A percentile compares a stretch with the other conserved stretches of the same genome.
Conservation (phyloP, 495 filamentous ascomycete species). For the Margaritispora aquatica region DNA sequence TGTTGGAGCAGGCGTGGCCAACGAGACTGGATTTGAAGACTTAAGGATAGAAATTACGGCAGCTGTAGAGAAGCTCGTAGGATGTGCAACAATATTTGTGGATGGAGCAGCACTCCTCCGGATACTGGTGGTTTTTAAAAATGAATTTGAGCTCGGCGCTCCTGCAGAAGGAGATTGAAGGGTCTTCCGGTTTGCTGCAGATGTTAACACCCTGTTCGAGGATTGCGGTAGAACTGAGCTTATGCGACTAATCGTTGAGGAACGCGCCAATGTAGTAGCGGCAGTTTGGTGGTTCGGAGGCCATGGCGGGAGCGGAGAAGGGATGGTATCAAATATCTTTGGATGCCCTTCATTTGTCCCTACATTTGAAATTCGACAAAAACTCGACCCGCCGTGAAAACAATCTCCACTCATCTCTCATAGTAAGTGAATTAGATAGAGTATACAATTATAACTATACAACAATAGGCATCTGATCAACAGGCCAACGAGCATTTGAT, state of each 20-base stretch:
- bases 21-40: neutral
- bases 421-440: neutral
- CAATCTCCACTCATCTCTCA: neutral
- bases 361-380: neutral
- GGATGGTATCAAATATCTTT: neutral
- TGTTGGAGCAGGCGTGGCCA: neutral
- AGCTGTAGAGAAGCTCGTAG: neutral
- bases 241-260: neutral
- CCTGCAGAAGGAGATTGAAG: neutral
- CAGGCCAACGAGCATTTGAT: neutral
- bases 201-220: neutral
- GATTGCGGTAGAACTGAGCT: neutral
- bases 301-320: neutral
- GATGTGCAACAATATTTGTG: neutral
- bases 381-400: neutral
- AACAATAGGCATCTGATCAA: neutral
- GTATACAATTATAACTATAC: neutral
- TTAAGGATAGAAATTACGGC: neutral
- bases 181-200: neutral
- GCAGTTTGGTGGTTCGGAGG: neutral
- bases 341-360: neutral
- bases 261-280: neutral
- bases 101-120: neutral
- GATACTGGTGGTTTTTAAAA: neutral
- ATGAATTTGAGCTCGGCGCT: neutral